Conservation (phyloP, 352 stramenopile genomes). For the Pythium volutum region DNA sequence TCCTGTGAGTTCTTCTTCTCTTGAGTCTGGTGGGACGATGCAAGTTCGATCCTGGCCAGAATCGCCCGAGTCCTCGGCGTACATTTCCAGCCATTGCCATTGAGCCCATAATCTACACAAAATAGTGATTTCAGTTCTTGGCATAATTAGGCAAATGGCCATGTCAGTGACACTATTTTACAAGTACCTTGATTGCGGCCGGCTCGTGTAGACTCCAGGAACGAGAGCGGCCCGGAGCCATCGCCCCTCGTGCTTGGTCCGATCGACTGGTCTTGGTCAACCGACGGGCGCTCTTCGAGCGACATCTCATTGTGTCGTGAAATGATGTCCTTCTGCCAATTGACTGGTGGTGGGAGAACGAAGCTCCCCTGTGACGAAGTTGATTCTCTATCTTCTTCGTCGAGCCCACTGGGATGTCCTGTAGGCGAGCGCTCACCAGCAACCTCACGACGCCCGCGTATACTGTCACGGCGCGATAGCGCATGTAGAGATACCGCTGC, state of each 20-base stretch:
- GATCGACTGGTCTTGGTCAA: not conserved
- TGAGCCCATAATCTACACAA: not conserved
- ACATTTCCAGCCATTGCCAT: not conserved
- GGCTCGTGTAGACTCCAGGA: not conserved
- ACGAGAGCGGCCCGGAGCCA: not conserved
- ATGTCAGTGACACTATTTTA: no score
- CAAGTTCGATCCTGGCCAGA: not conserved
- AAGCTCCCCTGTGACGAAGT: slow-evolving; percentile 4
- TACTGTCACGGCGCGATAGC: not conserved
- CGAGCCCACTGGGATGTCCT: not conserved
- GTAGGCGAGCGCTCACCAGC: not conserved
- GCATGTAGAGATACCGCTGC: not conserved
- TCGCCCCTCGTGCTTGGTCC: not conserved
- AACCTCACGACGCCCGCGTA: not conserved
- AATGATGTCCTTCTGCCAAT: slow-evolving; percentile 3
- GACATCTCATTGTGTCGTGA: not conserved
- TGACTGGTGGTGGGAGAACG: not conserved
- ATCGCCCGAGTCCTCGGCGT: not conserved
- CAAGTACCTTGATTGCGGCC: not conserved
- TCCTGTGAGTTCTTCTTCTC: not conserved
- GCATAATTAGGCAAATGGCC: no score
- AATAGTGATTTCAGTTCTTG: not conserved
- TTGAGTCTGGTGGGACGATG: not conserved
- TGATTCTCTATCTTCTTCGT: not conserved
- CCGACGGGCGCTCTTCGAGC: not conserved